These are phyloP conservation scores for Mycena venus DNA, from an alignment of 768 basidiomycete species.

Conservation along the genomic window DNA sequence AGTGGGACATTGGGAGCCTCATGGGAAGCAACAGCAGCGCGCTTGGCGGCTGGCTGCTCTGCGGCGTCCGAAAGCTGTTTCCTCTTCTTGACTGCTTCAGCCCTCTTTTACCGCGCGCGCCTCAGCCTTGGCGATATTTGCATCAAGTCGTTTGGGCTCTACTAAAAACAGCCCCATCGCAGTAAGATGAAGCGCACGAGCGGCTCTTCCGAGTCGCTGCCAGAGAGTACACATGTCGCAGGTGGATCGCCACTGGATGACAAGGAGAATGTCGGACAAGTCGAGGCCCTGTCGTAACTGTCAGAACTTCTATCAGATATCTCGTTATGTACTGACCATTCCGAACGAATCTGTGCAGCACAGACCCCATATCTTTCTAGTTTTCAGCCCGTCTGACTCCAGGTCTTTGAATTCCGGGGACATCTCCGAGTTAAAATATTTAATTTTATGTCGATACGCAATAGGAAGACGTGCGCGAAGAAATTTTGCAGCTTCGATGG, in stretches of 20 bases:
- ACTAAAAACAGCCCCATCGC: slow-evolving; percentile 35
- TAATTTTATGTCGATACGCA: slow-evolving; percentile 31
- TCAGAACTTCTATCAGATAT: not conserved
- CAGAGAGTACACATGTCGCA: slow-evolving; percentile 38
- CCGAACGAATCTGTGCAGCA: slow-evolving; percentile 40
- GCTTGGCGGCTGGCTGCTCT: not conserved
- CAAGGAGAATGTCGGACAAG: slow-evolving; percentile 41
- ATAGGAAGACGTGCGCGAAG: slow-evolving; percentile 26
- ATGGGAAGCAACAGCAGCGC: not conserved
- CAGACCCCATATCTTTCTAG: slow-evolving; percentile 37
- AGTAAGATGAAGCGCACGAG: not conserved
- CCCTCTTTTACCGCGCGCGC: not conserved
- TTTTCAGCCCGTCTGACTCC: slow-evolving; percentile 14
- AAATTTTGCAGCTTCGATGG: slow-evolving; percentile 19
- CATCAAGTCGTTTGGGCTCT: slow-evolving; percentile 37
- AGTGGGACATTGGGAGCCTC: not conserved
- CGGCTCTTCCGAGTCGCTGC: slow-evolving; percentile 46
- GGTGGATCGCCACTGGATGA: slow-evolving; percentile 44
- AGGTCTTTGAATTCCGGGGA: slow-evolving; percentile 26
- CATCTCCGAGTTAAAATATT: slow-evolving; percentile 41
- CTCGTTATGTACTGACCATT: slow-evolving; percentile 34
- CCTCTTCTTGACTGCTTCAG: not conserved
- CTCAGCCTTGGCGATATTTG: slow-evolving; percentile 30
- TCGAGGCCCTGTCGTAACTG: slow-evolving; percentile 44
- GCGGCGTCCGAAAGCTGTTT: not conserved